phyloP scores from a whole-genome alignment of 2,329 filamentous ascomycete genomes.

The Fusarium verrucosum region DNA sequence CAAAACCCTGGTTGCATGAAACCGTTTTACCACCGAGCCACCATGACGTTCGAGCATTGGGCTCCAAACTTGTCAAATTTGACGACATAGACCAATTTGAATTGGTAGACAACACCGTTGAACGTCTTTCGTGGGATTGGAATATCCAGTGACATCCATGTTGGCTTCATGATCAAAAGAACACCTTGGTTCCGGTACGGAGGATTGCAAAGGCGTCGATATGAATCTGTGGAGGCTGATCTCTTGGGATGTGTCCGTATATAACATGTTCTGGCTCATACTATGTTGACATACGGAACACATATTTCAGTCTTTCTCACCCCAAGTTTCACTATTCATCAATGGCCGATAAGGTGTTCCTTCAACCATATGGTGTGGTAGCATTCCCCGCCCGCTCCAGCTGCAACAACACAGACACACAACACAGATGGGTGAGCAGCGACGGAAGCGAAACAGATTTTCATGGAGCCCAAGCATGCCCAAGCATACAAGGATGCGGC shows the following conservation, averaged over 20 bases:
- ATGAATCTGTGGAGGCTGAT: not conserved
- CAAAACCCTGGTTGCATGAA: constrained; percentile 19
- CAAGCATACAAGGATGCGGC: constrained; percentile 7
- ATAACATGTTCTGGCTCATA: not conserved
- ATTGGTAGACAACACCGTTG: constrained; percentile 26
- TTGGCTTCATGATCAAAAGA: not conserved
- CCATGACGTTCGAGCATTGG: constrained; percentile 19
- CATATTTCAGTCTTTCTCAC: not conserved
- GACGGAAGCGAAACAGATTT: constrained; percentile 13
- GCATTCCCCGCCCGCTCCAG: constrained; percentile 15
- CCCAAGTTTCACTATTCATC: not conserved
- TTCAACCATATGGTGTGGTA: constrained; percentile 7
- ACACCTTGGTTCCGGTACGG: not conserved
- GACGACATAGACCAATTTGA: not conserved
- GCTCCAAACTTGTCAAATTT: constrained; percentile 17
- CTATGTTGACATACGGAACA: not conserved
- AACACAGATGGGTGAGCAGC: constrained; percentile 9
- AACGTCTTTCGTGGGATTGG: constrained; percentile 8
- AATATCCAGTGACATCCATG: constrained; percentile 21
- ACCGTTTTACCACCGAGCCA: constrained; percentile 22
- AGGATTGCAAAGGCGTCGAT: not conserved
- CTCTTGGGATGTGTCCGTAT: not conserved
- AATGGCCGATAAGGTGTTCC: not conserved
- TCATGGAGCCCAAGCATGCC: constrained; percentile 11
- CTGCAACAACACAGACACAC: constrained; percentile 20